Evolutionary conservation across 2,329 filamentous ascomycete species (phyloP).

Genomic region (Claviceps humidiphila): DNA sequence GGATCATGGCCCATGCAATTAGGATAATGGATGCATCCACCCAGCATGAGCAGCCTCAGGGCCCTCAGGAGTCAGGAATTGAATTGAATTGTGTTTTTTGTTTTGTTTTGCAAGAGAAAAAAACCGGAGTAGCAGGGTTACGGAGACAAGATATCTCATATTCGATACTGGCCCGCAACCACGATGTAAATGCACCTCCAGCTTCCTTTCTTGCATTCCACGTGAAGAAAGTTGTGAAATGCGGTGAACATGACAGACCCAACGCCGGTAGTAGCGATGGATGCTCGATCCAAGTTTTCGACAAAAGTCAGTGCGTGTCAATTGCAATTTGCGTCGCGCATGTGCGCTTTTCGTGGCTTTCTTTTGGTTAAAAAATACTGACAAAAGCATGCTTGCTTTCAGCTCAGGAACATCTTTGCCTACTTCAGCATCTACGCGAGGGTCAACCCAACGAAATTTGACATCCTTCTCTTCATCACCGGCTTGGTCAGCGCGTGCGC

Average conservation of each 20-base stretch:
- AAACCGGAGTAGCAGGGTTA: background rate
- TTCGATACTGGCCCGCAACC: background rate
- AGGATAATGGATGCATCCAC: background rate
- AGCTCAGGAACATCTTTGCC: conserved; percentile 1
- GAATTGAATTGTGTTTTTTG: no score
- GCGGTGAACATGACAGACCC: background rate
- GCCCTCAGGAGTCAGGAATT: background rate
- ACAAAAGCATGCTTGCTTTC: background rate
- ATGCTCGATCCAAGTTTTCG: background rate
- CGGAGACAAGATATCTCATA: background rate
- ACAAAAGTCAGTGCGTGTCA: background rate
- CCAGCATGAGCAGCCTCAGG: background rate
- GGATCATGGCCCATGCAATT: background rate
- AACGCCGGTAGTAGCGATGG: background rate
- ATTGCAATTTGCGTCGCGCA: background rate
- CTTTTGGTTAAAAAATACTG: background rate
- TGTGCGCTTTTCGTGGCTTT: background rate
- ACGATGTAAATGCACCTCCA: background rate
- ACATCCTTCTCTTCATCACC: conserved; percentile 7
- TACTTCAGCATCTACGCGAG: conserved; percentile 2
- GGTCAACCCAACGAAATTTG: conserved; percentile 9
- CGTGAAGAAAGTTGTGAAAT: background rate
- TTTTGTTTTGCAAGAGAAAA: background rate
- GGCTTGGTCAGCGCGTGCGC: conserved; percentile 5
- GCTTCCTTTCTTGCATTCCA: background rate